A percentile compares a stretch with the other conserved stretches of the same genome.
Conservation (phyloP, 305 asterid genomes). For the Rubia balearica region DNA sequence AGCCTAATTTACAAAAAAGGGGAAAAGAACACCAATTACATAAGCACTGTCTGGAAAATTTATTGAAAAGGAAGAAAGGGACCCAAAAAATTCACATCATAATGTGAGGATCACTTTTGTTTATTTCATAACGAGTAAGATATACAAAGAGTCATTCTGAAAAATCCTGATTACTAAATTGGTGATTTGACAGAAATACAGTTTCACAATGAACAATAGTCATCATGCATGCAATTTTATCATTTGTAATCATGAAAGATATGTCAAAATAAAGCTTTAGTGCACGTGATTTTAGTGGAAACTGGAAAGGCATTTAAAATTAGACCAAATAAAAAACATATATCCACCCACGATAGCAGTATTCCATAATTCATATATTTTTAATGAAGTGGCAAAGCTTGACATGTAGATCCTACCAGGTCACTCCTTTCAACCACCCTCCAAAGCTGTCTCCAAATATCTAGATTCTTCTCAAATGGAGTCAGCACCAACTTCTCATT, state of each 20-base stretch:
- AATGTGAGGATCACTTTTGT: background rate
- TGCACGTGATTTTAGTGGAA: too few species aligned
- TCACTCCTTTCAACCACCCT: slow-evolving; percentile 99
- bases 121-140: background rate
- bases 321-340: too few species aligned
- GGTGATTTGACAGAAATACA: background rate
- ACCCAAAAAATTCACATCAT: background rate
- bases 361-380: background rate
- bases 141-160: background rate
- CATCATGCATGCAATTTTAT: background rate
- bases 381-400: slow-evolving; percentile 4
- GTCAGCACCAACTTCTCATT: slow-evolving; percentile 86
- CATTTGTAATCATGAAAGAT: background rate
- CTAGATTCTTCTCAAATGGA: slow-evolving; percentile 95
- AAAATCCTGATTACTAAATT: background rate
- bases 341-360: too few species aligned
- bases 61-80: background rate
- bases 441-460: slow-evolving; percentile 99
- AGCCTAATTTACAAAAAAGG: background rate
- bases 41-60: background rate
- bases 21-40: background rate
- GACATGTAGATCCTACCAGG: slow-evolving; percentile 49
- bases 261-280: background rate
- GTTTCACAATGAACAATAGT: background rate
- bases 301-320: too few species aligned